Evolutionary conservation across 2,329 filamentous ascomycete genomes (phyloP).

Genomic region (Colletotrichum orchidophilum): DNA sequence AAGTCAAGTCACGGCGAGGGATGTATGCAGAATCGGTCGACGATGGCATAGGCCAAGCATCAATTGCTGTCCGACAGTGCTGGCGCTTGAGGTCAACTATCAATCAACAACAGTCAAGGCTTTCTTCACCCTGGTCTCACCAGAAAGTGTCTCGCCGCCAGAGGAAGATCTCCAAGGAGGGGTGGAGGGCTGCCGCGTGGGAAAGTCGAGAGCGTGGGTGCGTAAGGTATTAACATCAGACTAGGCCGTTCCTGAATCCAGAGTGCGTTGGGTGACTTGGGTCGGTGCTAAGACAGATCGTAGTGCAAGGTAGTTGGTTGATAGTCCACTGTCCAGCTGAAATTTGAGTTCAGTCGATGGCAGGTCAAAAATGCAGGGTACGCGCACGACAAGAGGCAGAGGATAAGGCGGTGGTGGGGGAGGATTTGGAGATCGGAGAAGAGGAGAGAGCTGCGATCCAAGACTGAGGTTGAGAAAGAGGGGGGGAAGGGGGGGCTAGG

Average conservation of each 20-base stretch:
- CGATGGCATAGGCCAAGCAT: neutral
- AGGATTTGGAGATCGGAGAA: conserved; percentile 14
- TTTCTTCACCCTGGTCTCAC: neutral
- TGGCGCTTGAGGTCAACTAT: neutral
- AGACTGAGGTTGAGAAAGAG: neutral
- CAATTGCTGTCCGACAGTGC: neutral
- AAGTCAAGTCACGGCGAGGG: neutral
- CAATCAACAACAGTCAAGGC: neutral
- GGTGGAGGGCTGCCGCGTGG: neutral
- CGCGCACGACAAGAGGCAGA: neutral
- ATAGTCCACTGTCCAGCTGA: neutral
- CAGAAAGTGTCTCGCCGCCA: neutral
- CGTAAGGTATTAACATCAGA: neutral
- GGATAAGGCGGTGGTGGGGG: neutral
- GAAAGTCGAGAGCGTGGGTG: neutral
- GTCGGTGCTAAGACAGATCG: neutral
- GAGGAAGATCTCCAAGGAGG: neutral
- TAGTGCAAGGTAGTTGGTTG: no score
- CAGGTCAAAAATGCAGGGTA: neutral
- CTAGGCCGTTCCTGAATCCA: neutral
- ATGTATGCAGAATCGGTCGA: neutral
- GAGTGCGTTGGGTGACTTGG: neutral
- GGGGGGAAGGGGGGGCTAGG: neutral
- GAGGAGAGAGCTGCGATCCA: neutral
- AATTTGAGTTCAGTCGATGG: conserved; percentile 4